Evolutionary conservation across 371 early-diverging fungal genomes (phyloP).

Genomic region (Lichtheimia corymbifera): DNA sequence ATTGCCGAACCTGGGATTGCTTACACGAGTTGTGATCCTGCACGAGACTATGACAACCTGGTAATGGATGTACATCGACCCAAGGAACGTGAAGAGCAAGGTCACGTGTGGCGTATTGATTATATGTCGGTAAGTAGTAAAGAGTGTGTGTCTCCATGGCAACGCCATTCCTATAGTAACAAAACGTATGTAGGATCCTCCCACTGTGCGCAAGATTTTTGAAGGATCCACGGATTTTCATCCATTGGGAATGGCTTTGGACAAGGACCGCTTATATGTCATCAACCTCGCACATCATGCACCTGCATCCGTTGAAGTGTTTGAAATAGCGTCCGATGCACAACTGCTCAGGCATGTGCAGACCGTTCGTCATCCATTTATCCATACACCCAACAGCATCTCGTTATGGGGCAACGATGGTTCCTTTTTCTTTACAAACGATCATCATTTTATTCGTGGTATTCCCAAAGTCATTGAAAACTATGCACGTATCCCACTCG

Average conservation of each 20-base stretch:
- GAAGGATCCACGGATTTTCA: conserved; percentile 15
- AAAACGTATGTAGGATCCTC: neutral
- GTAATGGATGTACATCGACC: conserved; percentile 26
- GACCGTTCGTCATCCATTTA: conserved; percentile 23
- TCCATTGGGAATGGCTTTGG: conserved; percentile 21
- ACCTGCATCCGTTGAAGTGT: conserved; percentile 24
- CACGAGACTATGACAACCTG: conserved; percentile 22
- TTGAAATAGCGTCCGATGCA: neutral
- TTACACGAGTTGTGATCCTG: conserved; percentile 40
- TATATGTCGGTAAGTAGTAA: conserved; percentile 23
- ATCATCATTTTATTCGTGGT: conserved; percentile 24
- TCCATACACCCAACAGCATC: conserved; percentile 37
- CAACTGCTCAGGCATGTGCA: conserved; percentile 23
- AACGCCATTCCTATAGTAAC: no score
- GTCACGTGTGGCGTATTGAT: conserved; percentile 34
- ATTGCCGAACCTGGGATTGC: conserved; percentile 24
- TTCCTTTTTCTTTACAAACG: conserved; percentile 44
- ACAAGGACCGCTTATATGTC: conserved; percentile 9
- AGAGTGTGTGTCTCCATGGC: no score
- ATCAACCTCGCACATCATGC: conserved; percentile 22
- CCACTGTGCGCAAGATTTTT: neutral
- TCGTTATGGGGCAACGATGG: conserved; percentile 37
- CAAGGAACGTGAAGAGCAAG: conserved; percentile 8
- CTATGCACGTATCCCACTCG: conserved; percentile 24
- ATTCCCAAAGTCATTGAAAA: conserved; percentile 30